Evolutionary conservation across 768 basidiomycete genomes (phyloP).

Genomic region (Trametes elegans): DNA sequence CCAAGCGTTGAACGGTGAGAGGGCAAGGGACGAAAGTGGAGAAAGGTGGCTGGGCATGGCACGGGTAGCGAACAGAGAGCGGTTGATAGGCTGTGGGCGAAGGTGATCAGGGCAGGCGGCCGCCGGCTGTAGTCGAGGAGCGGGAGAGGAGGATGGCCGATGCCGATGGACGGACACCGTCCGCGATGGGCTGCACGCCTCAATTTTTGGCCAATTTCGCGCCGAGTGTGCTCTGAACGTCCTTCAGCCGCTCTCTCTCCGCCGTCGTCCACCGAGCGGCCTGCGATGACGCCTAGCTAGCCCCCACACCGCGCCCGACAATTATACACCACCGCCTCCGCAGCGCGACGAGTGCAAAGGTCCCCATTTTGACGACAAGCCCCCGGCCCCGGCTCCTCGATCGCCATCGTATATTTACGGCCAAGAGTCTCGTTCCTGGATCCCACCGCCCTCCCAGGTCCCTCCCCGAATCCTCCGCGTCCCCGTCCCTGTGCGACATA

Average conservation of each 20-base stretch:
- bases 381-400: background rate
- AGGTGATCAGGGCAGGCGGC: background rate
- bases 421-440: slow-evolving; percentile 12
- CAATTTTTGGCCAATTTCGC: background rate
- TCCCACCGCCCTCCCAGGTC: background rate
- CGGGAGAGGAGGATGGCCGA: background rate
- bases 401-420: background rate
- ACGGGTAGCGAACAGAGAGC: no score
- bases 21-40: no score
- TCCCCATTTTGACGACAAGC: background rate
- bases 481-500: background rate
- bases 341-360: background rate
- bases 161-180: background rate
- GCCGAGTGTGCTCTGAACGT: no score
- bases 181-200: no score
- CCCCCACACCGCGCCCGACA: background rate
- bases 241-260: background rate
- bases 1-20: no score
- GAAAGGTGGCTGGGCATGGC: no score
- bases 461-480: background rate
- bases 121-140: background rate
- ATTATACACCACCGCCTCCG: background rate
- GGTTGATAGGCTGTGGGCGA: no score
- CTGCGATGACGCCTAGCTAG: slow-evolving; percentile 1
- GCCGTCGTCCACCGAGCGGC: background rate